Evolutionary conservation across 257 asterid genomes (phyloP).

Genomic region (Nicotiana undulata): DNA sequence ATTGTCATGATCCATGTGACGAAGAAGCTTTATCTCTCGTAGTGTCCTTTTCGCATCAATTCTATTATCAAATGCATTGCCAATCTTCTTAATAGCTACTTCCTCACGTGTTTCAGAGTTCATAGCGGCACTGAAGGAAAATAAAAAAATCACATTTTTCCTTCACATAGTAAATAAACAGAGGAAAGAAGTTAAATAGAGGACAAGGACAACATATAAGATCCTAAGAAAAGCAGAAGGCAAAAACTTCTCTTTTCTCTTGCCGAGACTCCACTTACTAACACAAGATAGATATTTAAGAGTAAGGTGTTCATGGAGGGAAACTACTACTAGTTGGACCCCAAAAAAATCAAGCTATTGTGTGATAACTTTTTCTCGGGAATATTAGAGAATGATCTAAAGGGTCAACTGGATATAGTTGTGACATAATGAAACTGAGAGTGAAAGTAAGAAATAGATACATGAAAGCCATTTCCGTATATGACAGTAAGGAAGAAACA

Average conservation of each 20-base stretch:
- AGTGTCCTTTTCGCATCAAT: constrained; percentile 94
- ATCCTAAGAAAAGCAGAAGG: neutral
- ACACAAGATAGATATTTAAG: neutral
- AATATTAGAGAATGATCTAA: too few species aligned
- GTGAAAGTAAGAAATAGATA: neutral
- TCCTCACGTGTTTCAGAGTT: constrained; percentile 94
- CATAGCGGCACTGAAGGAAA: constrained; percentile 66
- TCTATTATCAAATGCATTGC: constrained; percentile 92
- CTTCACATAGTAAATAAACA: constrained; percentile 5
- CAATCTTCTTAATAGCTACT: constrained; percentile 98
- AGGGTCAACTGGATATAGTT: neutral
- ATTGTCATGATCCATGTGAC: constrained; percentile 92
- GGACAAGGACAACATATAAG: neutral
- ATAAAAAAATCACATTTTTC: constrained; percentile 15
- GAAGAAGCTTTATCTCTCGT: constrained; percentile 87
- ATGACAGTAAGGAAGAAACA: neutral
- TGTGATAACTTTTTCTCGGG: too few species aligned
- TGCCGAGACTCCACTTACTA: neutral
- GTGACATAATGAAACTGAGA: neutral
- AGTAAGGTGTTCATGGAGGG: neutral
- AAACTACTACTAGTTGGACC: too few species aligned
- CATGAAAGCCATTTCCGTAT: neutral
- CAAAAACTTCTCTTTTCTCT: neutral
- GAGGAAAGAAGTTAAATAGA: neutral
- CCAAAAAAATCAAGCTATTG: too few species aligned